These are phyloP conservation scores for Xylaria curta DNA, from an alignment of 495 filamentous ascomycete genomes.

Conservation along the genomic window DNA sequence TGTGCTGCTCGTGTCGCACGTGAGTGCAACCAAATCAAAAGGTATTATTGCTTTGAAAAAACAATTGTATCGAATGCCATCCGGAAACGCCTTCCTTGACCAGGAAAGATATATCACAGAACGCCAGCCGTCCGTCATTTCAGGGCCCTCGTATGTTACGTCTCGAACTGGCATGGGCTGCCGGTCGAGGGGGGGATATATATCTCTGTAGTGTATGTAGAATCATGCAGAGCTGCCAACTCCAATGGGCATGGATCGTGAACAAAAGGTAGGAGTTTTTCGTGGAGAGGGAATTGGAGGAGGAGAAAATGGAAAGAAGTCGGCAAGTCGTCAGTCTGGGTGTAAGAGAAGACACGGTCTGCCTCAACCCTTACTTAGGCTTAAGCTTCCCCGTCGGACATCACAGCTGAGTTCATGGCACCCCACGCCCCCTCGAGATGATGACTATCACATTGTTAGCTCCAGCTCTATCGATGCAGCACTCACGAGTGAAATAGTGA, in stretches of 20 bases:
- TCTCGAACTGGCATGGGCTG: conserved; percentile 9
- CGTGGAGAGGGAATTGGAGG: no score
- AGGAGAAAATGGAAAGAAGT: not conserved
- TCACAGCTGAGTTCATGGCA: conserved; percentile 34
- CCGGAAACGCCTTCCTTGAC: conserved; percentile 27
- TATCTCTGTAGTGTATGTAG: conserved; percentile 16
- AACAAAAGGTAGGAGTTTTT: not conserved
- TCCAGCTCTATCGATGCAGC: not conserved
- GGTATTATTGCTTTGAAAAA: conserved; percentile 6
- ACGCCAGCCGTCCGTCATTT: conserved; percentile 16
- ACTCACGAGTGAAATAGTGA: not conserved
- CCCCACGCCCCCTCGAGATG: conserved; percentile 35
- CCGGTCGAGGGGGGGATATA: not conserved
- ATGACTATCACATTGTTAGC: conserved; percentile 29
- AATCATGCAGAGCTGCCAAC: conserved; percentile 19
- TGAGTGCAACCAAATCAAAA: conserved; percentile 13
- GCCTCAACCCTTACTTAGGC: conserved; percentile 13
- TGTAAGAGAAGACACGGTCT: not conserved
- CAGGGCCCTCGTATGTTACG: conserved; percentile 8
- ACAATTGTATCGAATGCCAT: not conserved
- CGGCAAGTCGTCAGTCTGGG: not conserved
- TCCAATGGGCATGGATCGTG: not conserved
- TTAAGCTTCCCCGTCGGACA: conserved; percentile 32
- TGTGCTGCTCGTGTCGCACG: not conserved
- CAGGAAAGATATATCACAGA: conserved; percentile 1